Base-by-base conservation (phyloP, 441 rosid species). In the Gossypium laxum region DNA sequence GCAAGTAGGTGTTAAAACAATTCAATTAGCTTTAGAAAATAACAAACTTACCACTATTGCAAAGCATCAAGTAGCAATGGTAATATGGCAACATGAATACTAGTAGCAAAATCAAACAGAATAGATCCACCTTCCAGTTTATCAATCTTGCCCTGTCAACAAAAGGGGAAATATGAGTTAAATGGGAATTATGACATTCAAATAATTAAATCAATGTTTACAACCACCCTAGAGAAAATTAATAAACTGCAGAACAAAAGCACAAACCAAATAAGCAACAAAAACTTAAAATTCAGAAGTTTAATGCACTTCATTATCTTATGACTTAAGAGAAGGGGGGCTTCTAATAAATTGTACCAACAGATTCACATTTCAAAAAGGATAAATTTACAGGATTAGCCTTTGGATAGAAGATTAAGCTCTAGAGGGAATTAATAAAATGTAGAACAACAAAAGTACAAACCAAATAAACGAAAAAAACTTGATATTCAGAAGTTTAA, bases 11-110 rank as follows among this genome's bases (percentile, higher is more conserved):
- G 2, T 4, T 11, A 21, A 71, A 61, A 8, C 10, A 54, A 71
- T 47, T 7, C 61, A 69, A 47, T 60, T 21, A 32, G 56, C 0
- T 15, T 8, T 5, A 22, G 47, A 65, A 15, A n/a, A 26, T 14
- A 48, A 14, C 4, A 15, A 71, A 77, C 89, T 17, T 83, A 94
- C 99, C 98, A 34, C 78, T 87, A 74, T 91, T 92, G 81, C 95
- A 82, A 72, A 94, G 96, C 98, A 92, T 91, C 87, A 94, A 77
- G 88, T 92, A 91, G 81, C 98, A 94, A 80, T 94, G 99, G 80
- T 94, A 92, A 79, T 89, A 94, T 6, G 98, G 99, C 82, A 94
- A 75, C 93, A 92, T 80, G 87, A 94, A 94, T 79, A 94, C 96
- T 75, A 94, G 84, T 24, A 94, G 84, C 82, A 87, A 75, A 73